phyloP scores from a whole-genome alignment of 2,329 filamentous ascomycete genomes.

The Sarocladium brachiariae region DNA sequence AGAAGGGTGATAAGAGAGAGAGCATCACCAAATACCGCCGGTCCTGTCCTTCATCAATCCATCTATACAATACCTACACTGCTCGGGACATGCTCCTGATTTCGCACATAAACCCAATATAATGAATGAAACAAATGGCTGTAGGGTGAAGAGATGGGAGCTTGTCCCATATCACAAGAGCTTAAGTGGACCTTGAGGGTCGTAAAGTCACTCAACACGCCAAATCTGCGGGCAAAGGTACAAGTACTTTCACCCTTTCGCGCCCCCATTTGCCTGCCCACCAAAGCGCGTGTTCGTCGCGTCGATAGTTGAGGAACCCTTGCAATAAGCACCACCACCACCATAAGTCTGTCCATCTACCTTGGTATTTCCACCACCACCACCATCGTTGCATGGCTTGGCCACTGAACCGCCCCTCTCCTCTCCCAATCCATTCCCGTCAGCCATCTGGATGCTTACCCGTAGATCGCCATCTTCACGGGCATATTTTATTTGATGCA shows the following conservation, averaged over 20 bases:
- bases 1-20: too few species aligned
- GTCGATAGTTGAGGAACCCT: slow-evolving; percentile 2
- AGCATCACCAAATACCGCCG: too few species aligned
- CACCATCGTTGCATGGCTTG: not conserved
- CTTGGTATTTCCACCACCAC: not conserved
- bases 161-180: not conserved
- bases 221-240: not conserved
- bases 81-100: too few species aligned
- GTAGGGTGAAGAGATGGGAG: not conserved
- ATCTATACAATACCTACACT: too few species aligned
- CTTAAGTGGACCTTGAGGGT: not conserved
- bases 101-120: too few species aligned
- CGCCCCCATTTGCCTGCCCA: not conserved
- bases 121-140: not conserved
- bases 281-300: slow-evolving; percentile 6
- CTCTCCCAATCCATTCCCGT: not conserved
- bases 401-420: not conserved
- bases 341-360: too few species aligned
- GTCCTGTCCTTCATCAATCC: too few species aligned
- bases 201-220: not conserved
- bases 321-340: not conserved
- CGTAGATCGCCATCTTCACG: not conserved
- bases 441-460: not conserved
- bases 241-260: not conserved
- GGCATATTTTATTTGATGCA: too few species aligned